Base-by-base conservation (phyloP, 2,329 filamentous ascomycete species). In the Akanthomyces dipterigenus region DNA sequence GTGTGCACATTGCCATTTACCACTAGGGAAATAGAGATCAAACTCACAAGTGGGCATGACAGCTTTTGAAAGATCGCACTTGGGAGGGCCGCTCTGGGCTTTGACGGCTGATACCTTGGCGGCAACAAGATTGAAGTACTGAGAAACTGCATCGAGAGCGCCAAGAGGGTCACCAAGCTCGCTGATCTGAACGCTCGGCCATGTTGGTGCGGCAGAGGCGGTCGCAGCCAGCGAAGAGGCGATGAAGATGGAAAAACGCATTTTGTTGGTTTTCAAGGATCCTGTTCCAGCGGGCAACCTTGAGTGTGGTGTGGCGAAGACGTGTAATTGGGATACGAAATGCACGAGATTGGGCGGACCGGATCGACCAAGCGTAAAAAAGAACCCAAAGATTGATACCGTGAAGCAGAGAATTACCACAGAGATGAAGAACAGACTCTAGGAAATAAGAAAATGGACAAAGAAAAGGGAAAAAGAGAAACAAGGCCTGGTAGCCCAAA, bases 51-150 rank as follows among this genome's bases (percentile, higher is more conserved):
- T 55, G 11, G 82, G 82, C 71, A 86, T 76, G 60, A 73, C 68
- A 1, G 82, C 82, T 36, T 76, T 76, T 59, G 78, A 79, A 16
- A 87, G 67, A 68, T 87, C 81, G 67, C 85, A 88, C 31, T 74
- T 67, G 0, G 82, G 80, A 12, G 77, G 72, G 7, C 64, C 60
- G 2, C 73, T 64, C 63, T 78, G 75, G 14, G 70, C 63, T 68
- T 76, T 80, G 59, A 76, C 77, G 31, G 75, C 72, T 67, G 82
- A 76, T 49, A 84, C 77, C 71, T 85, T 87, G 60, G 72, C 64
- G 31, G 83, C 83, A 63, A 88, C 70, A 66, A 83, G 72, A 70
- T 83, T 82, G 76, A 88, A 88, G 75, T 87, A 88, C 45, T 79
- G 77, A 31, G 84, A 82, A 56, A 87, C 69, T n/a, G 78, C 72